Base-by-base conservation (phyloP, 2,329 filamentous ascomycete species). In the Ramularia endophylla region DNA sequence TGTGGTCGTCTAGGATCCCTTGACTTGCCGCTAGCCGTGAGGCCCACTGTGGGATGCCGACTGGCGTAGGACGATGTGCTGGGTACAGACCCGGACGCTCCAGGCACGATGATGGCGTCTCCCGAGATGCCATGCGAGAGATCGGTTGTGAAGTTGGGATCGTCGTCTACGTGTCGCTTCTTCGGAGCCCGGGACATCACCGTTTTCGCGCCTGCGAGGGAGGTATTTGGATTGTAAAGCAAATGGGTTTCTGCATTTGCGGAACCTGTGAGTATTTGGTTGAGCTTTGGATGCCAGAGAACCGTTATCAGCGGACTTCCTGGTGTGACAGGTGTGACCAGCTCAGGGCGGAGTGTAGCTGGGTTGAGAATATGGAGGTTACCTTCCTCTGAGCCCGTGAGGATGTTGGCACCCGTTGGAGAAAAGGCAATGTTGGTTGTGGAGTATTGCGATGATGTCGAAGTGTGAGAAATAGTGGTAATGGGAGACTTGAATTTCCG, bases 101-200 rank as follows among this genome's bases (percentile, higher is more conserved):
- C 66, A 11, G 68, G 65, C 3, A 65, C 81, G 40, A 94, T 69
- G 47, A 94, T 85, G 7, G 81, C 78, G 57, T 97, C 90, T 33
- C 82, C 87, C 1, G 88, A 88, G 44, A 97, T 74, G 11, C 87
- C 89, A 3, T 83, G 72, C 4, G 83, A 77, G 54, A 88, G 78
- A 59, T 95, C 88, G 62, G 85, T 94, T 1, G 89, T 95, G 25
- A 94, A 73, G 44, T 79, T 80, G 1, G 88, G 81, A 63, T 97
- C 87, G 64, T 98, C 92, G 61, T 98, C 92, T 46, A 98, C 81
- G 61, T 98, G 90, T 2, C 90, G 83, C 55, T 87, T 89, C 70
- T 98, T 97, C 2, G 92, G 89, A 0, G 88, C 88, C 57, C 87
- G 86, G 47, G 85, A 89, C 80, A 98, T 88, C 51, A 97, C 85